These are phyloP conservation scores for Ploettnerulaceae sp. DNA, from an alignment of 2,329 filamentous ascomycete genomes.

Conservation along the genomic window DNA sequence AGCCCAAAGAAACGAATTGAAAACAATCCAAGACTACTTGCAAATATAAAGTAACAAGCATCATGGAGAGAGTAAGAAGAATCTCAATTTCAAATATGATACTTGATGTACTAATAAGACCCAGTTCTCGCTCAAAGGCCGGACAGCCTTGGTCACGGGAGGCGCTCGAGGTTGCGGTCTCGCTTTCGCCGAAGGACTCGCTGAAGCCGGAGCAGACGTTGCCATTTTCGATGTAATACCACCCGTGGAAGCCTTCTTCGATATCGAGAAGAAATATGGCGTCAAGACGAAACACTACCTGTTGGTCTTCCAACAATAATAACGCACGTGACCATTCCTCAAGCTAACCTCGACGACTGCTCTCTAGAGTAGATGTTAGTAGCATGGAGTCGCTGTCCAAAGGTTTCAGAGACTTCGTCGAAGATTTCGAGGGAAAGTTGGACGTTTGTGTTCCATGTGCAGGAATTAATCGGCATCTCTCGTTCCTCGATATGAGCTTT, in stretches of 20 bases:
- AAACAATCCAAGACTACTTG: too few species aligned
- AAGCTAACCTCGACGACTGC: background rate
- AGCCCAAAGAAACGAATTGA: too few species aligned
- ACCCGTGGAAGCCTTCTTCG: constrained; percentile 36
- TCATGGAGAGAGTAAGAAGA: too few species aligned
- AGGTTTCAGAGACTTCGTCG: constrained; percentile 33
- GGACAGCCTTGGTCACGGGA: constrained; percentile 43
- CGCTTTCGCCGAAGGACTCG: constrained; percentile 40
- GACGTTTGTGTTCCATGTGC: constrained; percentile 43
- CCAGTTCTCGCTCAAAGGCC: constrained; percentile 43
- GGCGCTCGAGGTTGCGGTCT: constrained; percentile 43
- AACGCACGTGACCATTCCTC: background rate
- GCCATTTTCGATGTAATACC: constrained; percentile 44
- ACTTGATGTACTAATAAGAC: too few species aligned
- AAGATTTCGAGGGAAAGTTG: constrained; percentile 34
- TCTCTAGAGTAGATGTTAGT: constrained; percentile 37
- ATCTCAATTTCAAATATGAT: too few species aligned
- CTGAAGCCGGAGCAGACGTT: constrained; percentile 42
- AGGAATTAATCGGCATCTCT: constrained; percentile 41
- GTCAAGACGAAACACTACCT: constrained; percentile 40
- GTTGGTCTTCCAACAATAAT: background rate
- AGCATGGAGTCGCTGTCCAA: constrained; percentile 29
- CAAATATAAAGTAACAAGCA: too few species aligned
- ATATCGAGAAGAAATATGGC: constrained; percentile 38
- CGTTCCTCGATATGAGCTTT: constrained; percentile 42